phyloP scores from a whole-genome alignment of 148 eudicot species.

The Chenopodium quinoa region DNA sequence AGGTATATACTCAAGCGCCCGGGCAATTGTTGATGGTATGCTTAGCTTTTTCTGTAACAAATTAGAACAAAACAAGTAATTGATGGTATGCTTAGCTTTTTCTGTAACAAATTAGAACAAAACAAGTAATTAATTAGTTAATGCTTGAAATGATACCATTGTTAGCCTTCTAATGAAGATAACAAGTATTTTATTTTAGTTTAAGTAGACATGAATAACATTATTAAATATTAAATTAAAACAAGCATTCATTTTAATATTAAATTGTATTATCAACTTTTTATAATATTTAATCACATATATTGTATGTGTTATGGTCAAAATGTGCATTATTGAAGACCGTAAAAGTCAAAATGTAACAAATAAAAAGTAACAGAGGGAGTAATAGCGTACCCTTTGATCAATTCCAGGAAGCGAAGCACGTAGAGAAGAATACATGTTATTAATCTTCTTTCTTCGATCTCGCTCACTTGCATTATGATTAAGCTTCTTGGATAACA shows the following conservation, averaged over 20 bases:
- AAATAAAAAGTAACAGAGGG: no score
- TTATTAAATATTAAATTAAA: no score
- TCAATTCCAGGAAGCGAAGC: conserved; percentile 45
- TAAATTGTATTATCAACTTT: no score
- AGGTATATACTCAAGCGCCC: conserved; percentile 73
- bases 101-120: conserved; percentile 37
- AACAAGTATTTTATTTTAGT: no score
- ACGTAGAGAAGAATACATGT: conserved; percentile 51
- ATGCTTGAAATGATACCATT: background rate
- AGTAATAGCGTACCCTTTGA: conserved; percentile 6
- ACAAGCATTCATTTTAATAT: no score
- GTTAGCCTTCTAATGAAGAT: no score
- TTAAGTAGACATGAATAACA: no score
- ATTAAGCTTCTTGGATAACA: conserved; percentile 43
- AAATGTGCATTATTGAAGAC: no score
- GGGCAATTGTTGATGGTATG: conserved; percentile 57
- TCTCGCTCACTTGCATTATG: conserved; percentile 69
- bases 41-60: conserved; percentile 66
- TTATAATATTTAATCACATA: no score
- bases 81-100: conserved; percentile 62
- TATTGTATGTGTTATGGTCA: no score
- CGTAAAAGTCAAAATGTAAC: no score
- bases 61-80: conserved; percentile 1
- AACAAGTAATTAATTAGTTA: no score
- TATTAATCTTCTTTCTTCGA: conserved; percentile 61